A percentile compares a stretch with the other conserved stretches of the same genome.
Evolutionary conservation across 1,284 basidiomycete species (phyloP).

Genomic region (Cutaneotrichosporon mucoides): DNA sequence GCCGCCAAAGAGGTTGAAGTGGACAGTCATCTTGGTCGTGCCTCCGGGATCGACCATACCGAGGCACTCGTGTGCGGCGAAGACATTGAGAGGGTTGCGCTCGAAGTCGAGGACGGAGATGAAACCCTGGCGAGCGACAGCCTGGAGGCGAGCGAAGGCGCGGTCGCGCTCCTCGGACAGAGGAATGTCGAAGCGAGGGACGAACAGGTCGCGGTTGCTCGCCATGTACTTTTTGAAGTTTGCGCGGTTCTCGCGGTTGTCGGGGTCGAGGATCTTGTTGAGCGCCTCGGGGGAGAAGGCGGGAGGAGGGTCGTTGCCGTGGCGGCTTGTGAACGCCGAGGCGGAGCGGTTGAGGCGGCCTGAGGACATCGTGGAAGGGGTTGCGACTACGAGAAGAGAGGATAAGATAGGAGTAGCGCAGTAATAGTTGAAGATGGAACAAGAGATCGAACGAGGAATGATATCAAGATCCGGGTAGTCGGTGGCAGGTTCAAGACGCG

Average conservation of each 20-base stretch:
- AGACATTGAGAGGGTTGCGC: conserved; percentile 16
- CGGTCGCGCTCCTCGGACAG: conserved; percentile 15
- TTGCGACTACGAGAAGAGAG: background rate
- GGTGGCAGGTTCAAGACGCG: too few relatives aligned
- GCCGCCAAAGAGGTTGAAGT: conserved; percentile 17
- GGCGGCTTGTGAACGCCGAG: conserved; percentile 5
- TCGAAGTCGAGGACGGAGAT: conserved; percentile 16
- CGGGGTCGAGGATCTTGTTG: conserved; percentile 15
- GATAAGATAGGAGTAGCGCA: too few relatives aligned
- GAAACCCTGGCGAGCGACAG: conserved; percentile 4
- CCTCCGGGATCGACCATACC: conserved; percentile 10
- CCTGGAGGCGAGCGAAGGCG: conserved; percentile 8
- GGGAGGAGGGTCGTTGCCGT: conserved; percentile 5
- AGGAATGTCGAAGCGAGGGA: conserved; percentile 17
- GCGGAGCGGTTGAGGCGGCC: conserved; percentile 1
- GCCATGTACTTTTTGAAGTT: conserved; percentile 10
- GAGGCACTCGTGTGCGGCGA: conserved; percentile 14
- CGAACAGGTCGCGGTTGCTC: conserved; percentile 11
- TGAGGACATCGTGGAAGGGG: background rate
- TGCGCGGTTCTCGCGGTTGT: conserved; percentile 13
- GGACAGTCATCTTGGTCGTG: conserved; percentile 17
- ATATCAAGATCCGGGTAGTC: too few relatives aligned
- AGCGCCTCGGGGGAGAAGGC: conserved; percentile 10
- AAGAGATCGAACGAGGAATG: too few relatives aligned
- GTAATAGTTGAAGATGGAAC: too few relatives aligned